phyloP scores from a whole-genome alignment of 1,284 basidiomycete genomes.

The Schizopora paradoxa region DNA sequence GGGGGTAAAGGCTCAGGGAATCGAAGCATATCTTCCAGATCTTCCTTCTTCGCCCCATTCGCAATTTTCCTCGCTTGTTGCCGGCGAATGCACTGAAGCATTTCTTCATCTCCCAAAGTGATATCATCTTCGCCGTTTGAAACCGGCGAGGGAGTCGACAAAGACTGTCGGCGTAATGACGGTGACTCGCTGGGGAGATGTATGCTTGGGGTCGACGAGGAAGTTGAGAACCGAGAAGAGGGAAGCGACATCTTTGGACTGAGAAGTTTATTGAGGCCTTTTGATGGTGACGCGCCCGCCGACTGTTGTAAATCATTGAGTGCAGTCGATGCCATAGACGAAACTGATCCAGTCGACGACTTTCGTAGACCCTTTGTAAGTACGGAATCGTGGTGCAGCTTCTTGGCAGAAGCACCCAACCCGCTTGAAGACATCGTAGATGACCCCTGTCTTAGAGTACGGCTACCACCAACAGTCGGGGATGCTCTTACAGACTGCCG shows the following conservation, averaged over 20 bases:
- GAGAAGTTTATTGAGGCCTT: conserved; percentile 65
- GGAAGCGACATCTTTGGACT: conserved; percentile 69
- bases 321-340: conserved; percentile 53
- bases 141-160: conserved; percentile 77
- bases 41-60: conserved; percentile 76
- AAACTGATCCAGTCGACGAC: conserved; percentile 70
- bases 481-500: conserved; percentile 54
- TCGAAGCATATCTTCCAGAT: conserved; percentile 83
- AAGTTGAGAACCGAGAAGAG: conserved; percentile 48
- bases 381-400: conserved; percentile 65
- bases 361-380: conserved; percentile 73
- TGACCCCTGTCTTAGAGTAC: conserved; percentile 41
- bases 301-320: conserved; percentile 27
- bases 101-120: conserved; percentile 89
- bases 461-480: conserved; percentile 42
- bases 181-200: conserved; percentile 57
- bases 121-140: conserved; percentile 81
- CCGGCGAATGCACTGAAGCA: conserved; percentile 89
- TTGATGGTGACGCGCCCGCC: conserved; percentile 78
- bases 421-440: conserved; percentile 53
- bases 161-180: conserved; percentile 66
- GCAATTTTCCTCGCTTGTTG: conserved; percentile 88
- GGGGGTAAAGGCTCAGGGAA: conserved; percentile 90
- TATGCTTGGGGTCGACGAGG: conserved; percentile 43
- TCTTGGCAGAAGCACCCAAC: conserved; percentile 49